These are phyloP conservation scores for Oxalis stricta DNA, from an alignment of 441 rosid species.

Conservation along the genomic window DNA sequence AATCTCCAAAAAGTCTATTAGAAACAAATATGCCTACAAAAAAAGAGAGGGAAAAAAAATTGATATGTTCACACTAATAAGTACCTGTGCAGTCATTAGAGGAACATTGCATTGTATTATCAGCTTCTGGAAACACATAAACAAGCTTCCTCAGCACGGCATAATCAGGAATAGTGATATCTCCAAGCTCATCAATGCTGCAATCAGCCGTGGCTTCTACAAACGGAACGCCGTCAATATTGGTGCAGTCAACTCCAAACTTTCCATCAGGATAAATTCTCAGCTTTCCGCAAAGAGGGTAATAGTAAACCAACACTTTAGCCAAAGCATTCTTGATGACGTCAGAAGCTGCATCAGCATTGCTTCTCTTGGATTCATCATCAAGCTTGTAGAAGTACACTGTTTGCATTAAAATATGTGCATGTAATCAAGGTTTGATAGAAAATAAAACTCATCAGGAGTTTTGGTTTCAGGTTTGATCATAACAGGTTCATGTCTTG, in stretches of 20 bases:
- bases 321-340: conserved; percentile 14
- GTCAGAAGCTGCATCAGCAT: neutral
- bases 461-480: conserved; percentile 9
- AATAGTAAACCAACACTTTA: conserved; percentile 16
- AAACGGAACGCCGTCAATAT: conserved; percentile 15
- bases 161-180: conserved; percentile 10
- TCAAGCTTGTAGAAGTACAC: conserved; percentile 4
- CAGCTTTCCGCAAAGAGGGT: conserved; percentile 14
- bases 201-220: conserved; percentile 17
- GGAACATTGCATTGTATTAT: conserved; percentile 11
- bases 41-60: neutral
- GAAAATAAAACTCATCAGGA: conserved; percentile 6
- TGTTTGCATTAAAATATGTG: conserved; percentile 1
- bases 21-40: neutral
- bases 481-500: neutral
- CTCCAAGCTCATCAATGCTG: conserved; percentile 12
- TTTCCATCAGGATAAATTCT: conserved; percentile 4
- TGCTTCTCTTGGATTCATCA: neutral
- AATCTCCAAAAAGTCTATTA: neutral
- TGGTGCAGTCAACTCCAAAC: conserved; percentile 12
- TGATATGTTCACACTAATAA: neutral
- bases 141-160: conserved; percentile 6
- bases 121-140: conserved; percentile 1
- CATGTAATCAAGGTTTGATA: conserved; percentile 18
- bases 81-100: conserved; percentile 15